These are phyloP conservation scores for Kwoniella pini DNA, from an alignment of 768 basidiomycete genomes.

Conservation along the genomic window DNA sequence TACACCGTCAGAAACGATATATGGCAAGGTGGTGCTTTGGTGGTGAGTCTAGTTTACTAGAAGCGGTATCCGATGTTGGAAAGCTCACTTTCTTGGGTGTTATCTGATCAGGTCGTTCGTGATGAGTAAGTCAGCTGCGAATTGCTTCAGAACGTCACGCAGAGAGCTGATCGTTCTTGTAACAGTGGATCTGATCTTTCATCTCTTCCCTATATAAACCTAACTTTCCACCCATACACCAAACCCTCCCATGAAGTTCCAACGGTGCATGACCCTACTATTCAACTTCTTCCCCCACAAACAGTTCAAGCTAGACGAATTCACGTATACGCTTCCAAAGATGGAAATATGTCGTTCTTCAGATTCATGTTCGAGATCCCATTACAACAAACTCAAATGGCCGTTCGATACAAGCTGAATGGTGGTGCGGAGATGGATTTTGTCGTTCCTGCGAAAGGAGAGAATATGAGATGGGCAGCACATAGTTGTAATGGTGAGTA, in stretches of 20 bases:
- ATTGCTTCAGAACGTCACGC: constrained; percentile 59
- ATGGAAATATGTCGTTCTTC: constrained; percentile 89
- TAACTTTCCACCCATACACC: constrained; percentile 41
- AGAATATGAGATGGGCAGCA: constrained; percentile 89
- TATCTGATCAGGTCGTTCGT: constrained; percentile 20
- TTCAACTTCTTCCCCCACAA: constrained; percentile 10
- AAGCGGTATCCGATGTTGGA: no score
- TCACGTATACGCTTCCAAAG: constrained; percentile 21
- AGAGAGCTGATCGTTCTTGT: constrained; percentile 13
- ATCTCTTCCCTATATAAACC: constrained; percentile 29
- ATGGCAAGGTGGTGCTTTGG: constrained; percentile 84
- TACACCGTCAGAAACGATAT: constrained; percentile 80
- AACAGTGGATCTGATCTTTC: constrained; percentile 14
- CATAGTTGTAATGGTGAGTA: constrained; percentile 58
- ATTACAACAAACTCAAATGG: constrained; percentile 69
- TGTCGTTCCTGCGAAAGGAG: constrained; percentile 72
- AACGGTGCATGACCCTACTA: constrained; percentile 2
- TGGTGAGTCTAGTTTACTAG: no score
- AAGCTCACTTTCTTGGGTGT: no score
- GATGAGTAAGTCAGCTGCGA: constrained; percentile 57
- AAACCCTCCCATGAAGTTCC: constrained; percentile 26
- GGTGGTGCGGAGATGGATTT: constrained; percentile 74
- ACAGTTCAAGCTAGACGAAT: constrained; percentile 20
- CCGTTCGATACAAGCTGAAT: constrained; percentile 79
- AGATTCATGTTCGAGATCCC: constrained; percentile 85